Percentiles rank a stretch among this genome's conserved stretches.
phyloP scores from a whole-genome alignment of 2,329 filamentous ascomycete genomes.

The Neonectria hederae region DNA sequence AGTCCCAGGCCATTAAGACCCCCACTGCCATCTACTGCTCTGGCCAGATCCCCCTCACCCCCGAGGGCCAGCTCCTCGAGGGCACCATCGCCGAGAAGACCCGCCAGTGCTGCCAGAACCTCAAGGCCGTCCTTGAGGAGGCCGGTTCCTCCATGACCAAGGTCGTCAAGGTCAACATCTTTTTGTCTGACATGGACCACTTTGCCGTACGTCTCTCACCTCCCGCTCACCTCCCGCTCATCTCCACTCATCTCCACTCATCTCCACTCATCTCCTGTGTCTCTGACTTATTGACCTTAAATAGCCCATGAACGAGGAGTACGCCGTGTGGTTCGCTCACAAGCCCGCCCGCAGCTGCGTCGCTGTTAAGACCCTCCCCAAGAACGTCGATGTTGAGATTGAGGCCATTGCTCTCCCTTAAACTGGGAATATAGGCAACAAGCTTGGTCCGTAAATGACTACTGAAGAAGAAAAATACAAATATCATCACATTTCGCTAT shows the following conservation, averaged over 20 bases:
- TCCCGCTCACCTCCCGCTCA: no score
- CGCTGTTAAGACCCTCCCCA: constrained; percentile 87
- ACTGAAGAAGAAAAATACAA: not conserved
- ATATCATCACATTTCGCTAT: not conserved
- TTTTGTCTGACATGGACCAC: constrained; percentile 89
- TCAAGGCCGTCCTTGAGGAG: constrained; percentile 83
- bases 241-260: not conserved
- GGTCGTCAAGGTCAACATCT: constrained; percentile 92
- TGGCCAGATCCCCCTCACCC: constrained; percentile 75
- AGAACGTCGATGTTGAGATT: constrained; percentile 88
- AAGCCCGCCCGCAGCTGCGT: constrained; percentile 92
- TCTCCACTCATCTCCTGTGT: not conserved
- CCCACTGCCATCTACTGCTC: constrained; percentile 73
- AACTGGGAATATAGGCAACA: constrained; percentile 23
- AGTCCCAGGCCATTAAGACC: constrained; percentile 75
- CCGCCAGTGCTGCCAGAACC: constrained; percentile 74
- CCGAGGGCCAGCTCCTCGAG: constrained; percentile 64
- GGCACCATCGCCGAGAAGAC: constrained; percentile 73
- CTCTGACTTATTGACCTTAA: not conserved
- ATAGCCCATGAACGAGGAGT: constrained; percentile 84
- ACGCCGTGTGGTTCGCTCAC: constrained; percentile 83
- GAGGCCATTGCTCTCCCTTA: constrained; percentile 82
- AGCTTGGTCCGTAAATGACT: not conserved
- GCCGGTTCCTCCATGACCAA: constrained; percentile 81
- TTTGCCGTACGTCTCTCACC: constrained; percentile 66